Base-by-base conservation (phyloP, 805 yeast genomes). In the Kluyveromyces wickerhamii region DNA sequence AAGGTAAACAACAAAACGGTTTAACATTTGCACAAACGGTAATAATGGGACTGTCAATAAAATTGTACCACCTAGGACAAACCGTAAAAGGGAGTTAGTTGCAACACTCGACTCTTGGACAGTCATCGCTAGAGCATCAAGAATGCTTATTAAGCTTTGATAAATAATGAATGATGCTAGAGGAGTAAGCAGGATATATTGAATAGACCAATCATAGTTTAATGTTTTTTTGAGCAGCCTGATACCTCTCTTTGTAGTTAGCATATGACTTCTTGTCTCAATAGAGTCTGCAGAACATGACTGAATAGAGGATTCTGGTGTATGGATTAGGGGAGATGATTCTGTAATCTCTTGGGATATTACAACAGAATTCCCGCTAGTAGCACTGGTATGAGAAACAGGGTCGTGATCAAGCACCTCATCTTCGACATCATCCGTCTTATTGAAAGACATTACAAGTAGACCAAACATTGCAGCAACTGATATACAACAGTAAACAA, bases 201-300 rank as follows among this genome's bases (percentile, higher is more conserved):
- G 95, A 12, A 84, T 43, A 11, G 79, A 67, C 95, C 96, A 87
- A 48, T 81, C 94, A 50, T 80, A 84, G 26, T 78, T 71, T 30
- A 71, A 68, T 5, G 37, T 20, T 4, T 75, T 71, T 32, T 48
- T 42, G 3, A 41, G 28, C 11, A 20, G 12, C n/a, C 12, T 7
- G n/a, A 23, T 14, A 23, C 14, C 26, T 5, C n/a, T 10, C 5
- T 23, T 6, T 10, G n/a, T 5, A 7, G 26, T n/a, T n/a, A 14
- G n/a, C 11, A 10, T 23, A 23, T 12, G n/a, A 23, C n/a, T 23
- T n/a, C 11, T 24, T 8, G 27, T 24, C 15, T 9, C 15, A 13
- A 9, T n/a, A 8, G 27, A 24, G 3, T 9, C n/a, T 7, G 11
- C 4, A 5, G 12, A 14, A 3, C 4, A 9, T 15, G 31, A 28